Base-by-base conservation (phyloP, 2,329 filamentous ascomycete genomes). In the Cercospora zeina region DNA sequence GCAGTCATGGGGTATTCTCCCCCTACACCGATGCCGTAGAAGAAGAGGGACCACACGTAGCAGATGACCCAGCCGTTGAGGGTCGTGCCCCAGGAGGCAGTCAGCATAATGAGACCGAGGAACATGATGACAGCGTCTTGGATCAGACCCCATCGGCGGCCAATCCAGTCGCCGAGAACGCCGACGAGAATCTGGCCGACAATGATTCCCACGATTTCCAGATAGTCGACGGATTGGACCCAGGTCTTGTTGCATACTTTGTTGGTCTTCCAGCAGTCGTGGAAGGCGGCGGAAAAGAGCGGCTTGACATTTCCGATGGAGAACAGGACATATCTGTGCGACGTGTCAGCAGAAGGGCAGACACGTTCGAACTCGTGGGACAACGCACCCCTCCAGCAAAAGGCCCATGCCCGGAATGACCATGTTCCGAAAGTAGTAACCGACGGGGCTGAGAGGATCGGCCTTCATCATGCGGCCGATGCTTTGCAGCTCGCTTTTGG, bases 1-100 rank as follows among this genome's bases (percentile, higher is more conserved):
- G 93, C 93, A 34, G 93, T 97, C 84, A 97, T 97, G 66, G 93
- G 93, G 74, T 97, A 97, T 79, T 96, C 93, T 69, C 92, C 92
- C 70, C 91, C 91, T 59, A 85, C 82, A 71, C 82, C 82, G 54
- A 88, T 83, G 72, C 88, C 87, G 77, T 95, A 95, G 81, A 97
- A 90, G 82, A 97, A 96, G 37, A 97, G 84, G 39, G 91, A 91
- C 89, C 90, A 96, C 65, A 89, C 90, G 76, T 97, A 97, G 83
- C 92, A 96, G 73, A 97, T 96, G 62, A 97, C 90, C 93, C 93
- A 97, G 70, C 93, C 93, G 73, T 97, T 88, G 67, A 96, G 83
- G 36, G 85, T 91, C 33, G 89, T 78, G 65, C 93, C 93, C 93
- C 93, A 97, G 24, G 89, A 89, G 63, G 91, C 90, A 54, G 90